Percentiles rank a stretch among this genome's conserved stretches.
phyloP scores from a whole-genome alignment of 2,329 filamentous ascomycete species.

The Blastomyces silverae region DNA sequence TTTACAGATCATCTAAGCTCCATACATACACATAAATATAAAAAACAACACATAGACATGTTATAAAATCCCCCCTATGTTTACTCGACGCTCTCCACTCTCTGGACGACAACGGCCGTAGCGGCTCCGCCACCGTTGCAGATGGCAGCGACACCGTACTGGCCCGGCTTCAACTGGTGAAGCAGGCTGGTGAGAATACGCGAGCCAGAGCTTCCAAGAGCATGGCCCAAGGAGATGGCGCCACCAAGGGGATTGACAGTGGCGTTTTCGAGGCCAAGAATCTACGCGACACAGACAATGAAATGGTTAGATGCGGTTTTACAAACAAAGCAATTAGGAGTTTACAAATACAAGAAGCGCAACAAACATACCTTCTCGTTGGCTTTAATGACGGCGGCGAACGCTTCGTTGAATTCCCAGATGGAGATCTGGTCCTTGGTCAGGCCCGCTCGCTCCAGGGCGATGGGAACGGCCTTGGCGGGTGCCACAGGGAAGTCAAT shows the following conservation, averaged over 20 bases:
- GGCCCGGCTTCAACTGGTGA: slow-evolving; percentile 82
- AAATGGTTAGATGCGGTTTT: slow-evolving; percentile 1
- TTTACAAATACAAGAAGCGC: not conserved
- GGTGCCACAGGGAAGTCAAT: slow-evolving; percentile 94
- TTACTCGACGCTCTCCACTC: slow-evolving; percentile 52
- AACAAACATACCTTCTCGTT: slow-evolving; percentile 64
- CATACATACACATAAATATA: slow-evolving; percentile 2
- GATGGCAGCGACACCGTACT: slow-evolving; percentile 93
- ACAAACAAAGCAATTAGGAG: not conserved
- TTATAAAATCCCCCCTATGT: not conserved
- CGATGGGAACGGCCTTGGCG: slow-evolving; percentile 83
- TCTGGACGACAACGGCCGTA: slow-evolving; percentile 85
- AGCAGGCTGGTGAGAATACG: slow-evolving; percentile 83
- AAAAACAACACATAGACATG: not conserved
- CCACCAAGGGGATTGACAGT: slow-evolving; percentile 84
- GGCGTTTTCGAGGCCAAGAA: slow-evolving; percentile 70
- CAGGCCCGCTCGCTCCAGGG: slow-evolving; percentile 80
- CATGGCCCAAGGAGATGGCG: slow-evolving; percentile 86
- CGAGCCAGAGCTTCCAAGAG: slow-evolving; percentile 85
- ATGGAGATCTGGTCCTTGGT: slow-evolving; percentile 84
- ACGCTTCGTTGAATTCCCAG: slow-evolving; percentile 99
- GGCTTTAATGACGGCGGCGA: slow-evolving; percentile 89
- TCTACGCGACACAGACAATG: slow-evolving; percentile 41
- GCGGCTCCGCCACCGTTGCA: slow-evolving; percentile 95
- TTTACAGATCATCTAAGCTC: not conserved